Conservation (phyloP, 2,329 filamentous ascomycete genomes). For the Blastomyces parvus region DNA sequence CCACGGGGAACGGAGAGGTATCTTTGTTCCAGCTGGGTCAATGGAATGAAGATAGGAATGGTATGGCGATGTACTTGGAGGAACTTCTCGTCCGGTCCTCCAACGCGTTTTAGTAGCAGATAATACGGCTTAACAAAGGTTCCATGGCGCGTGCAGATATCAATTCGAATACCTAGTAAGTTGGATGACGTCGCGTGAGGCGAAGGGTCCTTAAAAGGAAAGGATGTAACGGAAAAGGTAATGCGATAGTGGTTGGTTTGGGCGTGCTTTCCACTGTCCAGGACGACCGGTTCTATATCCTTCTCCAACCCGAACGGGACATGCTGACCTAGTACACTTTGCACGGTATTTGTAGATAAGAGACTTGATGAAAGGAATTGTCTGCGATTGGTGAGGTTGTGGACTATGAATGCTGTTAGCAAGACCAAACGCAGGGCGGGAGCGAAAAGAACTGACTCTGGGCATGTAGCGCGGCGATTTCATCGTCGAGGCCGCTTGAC, state of each 20-base stretch:
- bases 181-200: slow-evolving; percentile 23
- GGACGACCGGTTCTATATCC: slow-evolving; percentile 27
- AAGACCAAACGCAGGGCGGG: not conserved
- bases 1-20: slow-evolving; percentile 25
- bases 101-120: slow-evolving; percentile 27
- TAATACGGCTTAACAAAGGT: slow-evolving; percentile 37
- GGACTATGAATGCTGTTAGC: slow-evolving; percentile 25
- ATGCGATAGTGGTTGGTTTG: slow-evolving; percentile 36
- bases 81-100: slow-evolving; percentile 16
- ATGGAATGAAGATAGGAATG: slow-evolving; percentile 36
- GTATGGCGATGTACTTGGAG: slow-evolving; percentile 36
- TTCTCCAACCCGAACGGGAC: slow-evolving; percentile 12
- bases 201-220: slow-evolving; percentile 39
- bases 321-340: slow-evolving; percentile 22
- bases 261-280: slow-evolving; percentile 25
- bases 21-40: slow-evolving; percentile 29
- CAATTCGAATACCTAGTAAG: slow-evolving; percentile 36
- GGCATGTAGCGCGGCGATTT: slow-evolving; percentile 33
- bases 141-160: slow-evolving; percentile 32
- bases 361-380: slow-evolving; percentile 34
- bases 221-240: slow-evolving; percentile 37
- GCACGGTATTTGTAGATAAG: slow-evolving; percentile 32
- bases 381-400: slow-evolving; percentile 30
- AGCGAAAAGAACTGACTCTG: slow-evolving; percentile 28
- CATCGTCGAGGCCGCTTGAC: slow-evolving; percentile 27